These are phyloP conservation scores for Triticum aestivum DNA, from an alignment of 176 grass and related monocot genomes.

Conservation along the genomic window IWGSC_CS_RefSeq_v2.1 NC_057794.1:540728041-540728540, in stretches of 20 bases:
- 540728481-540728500: conserved; percentile 36
- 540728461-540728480: conserved; percentile 22
- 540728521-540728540: conserved; percentile 65
- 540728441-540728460: conserved; percentile 34
- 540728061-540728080: neutral
- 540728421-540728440: conserved; percentile 16
- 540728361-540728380: conserved; percentile 16
- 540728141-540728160: neutral
- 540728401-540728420: neutral
- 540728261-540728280: conserved; percentile 55
- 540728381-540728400: too few relatives aligned
- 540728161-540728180: conserved; percentile 44
- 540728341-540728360: conserved; percentile 63
- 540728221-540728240: conserved; percentile 51
- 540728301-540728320: conserved; percentile 42
- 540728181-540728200: conserved; percentile 52
- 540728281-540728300: conserved; percentile 49
- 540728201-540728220: conserved; percentile 54
- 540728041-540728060: too few relatives aligned
- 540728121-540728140: neutral
- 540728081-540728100: neutral
- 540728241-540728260: conserved; percentile 56
- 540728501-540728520: conserved; percentile 48
- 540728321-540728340: conserved; percentile 61
- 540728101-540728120: neutral